Evolutionary conservation across 768 basidiomycete genomes (phyloP).

Genomic region (Butyriboletus loyo): DNA sequence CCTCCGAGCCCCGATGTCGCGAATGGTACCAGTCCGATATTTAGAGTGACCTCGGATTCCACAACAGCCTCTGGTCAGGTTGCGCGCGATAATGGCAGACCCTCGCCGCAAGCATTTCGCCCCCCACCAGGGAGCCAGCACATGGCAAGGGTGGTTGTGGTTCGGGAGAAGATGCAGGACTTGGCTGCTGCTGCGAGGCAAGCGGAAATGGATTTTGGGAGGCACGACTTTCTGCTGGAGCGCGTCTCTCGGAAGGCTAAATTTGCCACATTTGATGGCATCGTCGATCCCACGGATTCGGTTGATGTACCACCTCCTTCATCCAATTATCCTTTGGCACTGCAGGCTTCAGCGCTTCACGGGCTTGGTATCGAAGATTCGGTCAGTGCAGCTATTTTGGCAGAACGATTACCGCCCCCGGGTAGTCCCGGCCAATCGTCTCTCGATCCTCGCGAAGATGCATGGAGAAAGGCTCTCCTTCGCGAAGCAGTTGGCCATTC

Average conservation of each 20-base stretch:
- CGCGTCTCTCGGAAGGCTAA: conserved; percentile 37
- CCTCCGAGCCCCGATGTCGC: conserved; percentile 46
- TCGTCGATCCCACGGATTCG: conserved; percentile 81
- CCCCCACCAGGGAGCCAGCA: conserved; percentile 35
- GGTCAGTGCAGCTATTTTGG: conserved; percentile 70
- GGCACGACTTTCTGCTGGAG: conserved; percentile 47
- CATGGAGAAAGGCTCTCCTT: conserved; percentile 75
- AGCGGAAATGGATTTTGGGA: conserved; percentile 68
- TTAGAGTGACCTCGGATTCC: conserved; percentile 67
- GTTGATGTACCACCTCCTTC: conserved; percentile 77
- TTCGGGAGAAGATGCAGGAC: conserved; percentile 78
- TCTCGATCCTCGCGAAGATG: conserved; percentile 53
- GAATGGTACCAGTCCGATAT: conserved; percentile 42
- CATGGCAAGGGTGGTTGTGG: conserved; percentile 70
- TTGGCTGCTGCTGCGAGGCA: conserved; percentile 68
- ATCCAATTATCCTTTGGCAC: conserved; percentile 65
- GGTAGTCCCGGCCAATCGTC: conserved; percentile 58
- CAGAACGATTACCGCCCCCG: conserved; percentile 68
- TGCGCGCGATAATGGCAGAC: conserved; percentile 37
- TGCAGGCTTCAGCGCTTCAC: conserved; percentile 70
- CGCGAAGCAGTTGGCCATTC: conserved; percentile 79
- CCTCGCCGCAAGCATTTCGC: conserved; percentile 36
- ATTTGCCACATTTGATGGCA: conserved; percentile 44
- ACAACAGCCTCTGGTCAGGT: conserved; percentile 46
- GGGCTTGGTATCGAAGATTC: conserved; percentile 74